Evolutionary conservation across 352 stramenopile species (phyloP), one percentile per base, ranked within the genome.

Genomic region (Hyaloperonospora brassicae): DNA sequence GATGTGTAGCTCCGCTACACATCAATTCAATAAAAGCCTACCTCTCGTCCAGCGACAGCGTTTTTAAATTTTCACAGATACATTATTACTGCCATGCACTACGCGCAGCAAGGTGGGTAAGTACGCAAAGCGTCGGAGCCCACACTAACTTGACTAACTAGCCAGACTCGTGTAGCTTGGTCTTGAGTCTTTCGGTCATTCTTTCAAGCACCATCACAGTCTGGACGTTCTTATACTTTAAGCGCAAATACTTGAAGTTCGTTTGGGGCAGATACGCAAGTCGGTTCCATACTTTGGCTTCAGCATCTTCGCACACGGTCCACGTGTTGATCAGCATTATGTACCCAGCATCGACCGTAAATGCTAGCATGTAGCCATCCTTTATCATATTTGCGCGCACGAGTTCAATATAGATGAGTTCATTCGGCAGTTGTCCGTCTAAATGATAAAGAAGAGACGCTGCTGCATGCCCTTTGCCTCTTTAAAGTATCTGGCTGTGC

Each of bases 361-460:
- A 11, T 2, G 83, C 79, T 31, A 87, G 62, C 11, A 80, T 57
- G 68, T 87, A 93, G 27, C 62, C 70, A 36, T 71, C 43, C 49
- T 86, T 70, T 34, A 97, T 57, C 23, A 99, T 70, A 31, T 8
- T 31, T 7, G 27, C 27, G 27, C 27, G 27, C 27, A 31, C 27
- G 7, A 7, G 3, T 31, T 99, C 96, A 48, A 86, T 97, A 75
- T 99, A 97, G 55, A 88, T 45, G 97, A 93, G 73, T 99, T 99
- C 96, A 99, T 99, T 82, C 99, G 96, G 81, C 97, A 99, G 7
- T 96, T 96, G 74, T 98, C 98, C 12, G 96, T 99, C 59, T 80
- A 42, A 93, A 31, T 89, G 65, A 77, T 89, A 60, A 93, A 93
- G 40, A 73, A 84, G 23, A 69, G 44, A 13, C 14, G 24, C 23